Percentiles rank a stretch among this genome's conserved stretches.
Conservation (phyloP, 2,329 filamentous ascomycete genomes). For the Aspergillus puulaauensis region DNA sequence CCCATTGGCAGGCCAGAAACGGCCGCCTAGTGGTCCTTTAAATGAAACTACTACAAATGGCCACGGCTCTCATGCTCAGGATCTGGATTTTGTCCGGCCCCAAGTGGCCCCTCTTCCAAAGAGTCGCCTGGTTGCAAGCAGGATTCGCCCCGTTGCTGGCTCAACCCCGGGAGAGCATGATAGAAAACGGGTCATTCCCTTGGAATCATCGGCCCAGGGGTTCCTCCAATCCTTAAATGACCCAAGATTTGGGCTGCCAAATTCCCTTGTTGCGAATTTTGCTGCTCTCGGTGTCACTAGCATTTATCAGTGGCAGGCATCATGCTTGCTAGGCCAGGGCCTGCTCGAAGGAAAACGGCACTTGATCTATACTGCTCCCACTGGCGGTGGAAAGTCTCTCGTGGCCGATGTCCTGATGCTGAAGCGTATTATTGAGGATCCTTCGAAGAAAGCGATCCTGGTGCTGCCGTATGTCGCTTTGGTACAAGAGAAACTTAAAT, state of each 20-base stretch:
- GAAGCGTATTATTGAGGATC: slow-evolving; percentile 65
- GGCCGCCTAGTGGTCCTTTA: slow-evolving; percentile 28
- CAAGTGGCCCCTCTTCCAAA: slow-evolving; percentile 23
- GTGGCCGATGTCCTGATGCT: slow-evolving; percentile 73
- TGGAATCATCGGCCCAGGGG: slow-evolving; percentile 40
- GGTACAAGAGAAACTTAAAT: slow-evolving; percentile 76
- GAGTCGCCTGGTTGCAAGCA: slow-evolving; percentile 42
- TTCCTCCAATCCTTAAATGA: slow-evolving; percentile 61
- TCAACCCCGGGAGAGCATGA: slow-evolving; percentile 10
- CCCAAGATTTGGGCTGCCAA: slow-evolving; percentile 62
- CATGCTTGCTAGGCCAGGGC: slow-evolving; percentile 67
- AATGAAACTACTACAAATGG: slow-evolving; percentile 5
- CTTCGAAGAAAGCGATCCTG: slow-evolving; percentile 66
- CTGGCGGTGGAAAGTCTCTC: slow-evolving; percentile 74
- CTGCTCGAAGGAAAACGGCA: slow-evolving; percentile 66
- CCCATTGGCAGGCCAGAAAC: slow-evolving; percentile 52
- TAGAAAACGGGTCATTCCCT: slow-evolving; percentile 45
- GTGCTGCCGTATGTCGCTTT: slow-evolving; percentile 76
- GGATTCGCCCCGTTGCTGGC: slow-evolving; percentile 30
- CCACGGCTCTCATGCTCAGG: background rate
- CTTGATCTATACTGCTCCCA: slow-evolving; percentile 77
- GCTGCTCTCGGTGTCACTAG: slow-evolving; percentile 64
- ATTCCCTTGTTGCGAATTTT: slow-evolving; percentile 63
- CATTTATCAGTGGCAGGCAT: slow-evolving; percentile 79
- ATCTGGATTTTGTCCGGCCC: slow-evolving; percentile 29